Evolutionary conservation across 345 rosid species (phyloP), one percentile per base, ranked within the genome.

Genomic region (Boechera divaricarpa): DNA sequence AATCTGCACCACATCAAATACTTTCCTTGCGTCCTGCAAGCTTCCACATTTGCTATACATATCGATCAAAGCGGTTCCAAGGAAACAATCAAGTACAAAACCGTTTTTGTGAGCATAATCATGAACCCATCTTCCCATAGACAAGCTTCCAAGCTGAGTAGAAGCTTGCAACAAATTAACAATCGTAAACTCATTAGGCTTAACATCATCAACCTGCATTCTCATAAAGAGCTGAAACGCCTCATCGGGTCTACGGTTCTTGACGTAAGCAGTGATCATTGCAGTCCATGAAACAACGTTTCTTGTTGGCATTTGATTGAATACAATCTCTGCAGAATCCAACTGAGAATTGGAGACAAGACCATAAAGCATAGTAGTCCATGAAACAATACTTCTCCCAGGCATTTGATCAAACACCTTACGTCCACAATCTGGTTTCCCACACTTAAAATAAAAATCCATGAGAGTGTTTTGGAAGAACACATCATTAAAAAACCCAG

Each of bases 261-360:
- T 85, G 38, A 85, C 90, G 7, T 82, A 87, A 32, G 87, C 94
- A 61, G 86, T 73, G 58, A 91, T 89, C 86, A 91, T 86, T 5
- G 89, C 87, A 0, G 94, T 85, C 94, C 97, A 89, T 0, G 92
- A 86, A 53, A 89, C 90, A 31, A 89, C 90, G 75, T 89, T 91
- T 72, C 83, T 84, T 0, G 5, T 41, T n/a, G 88, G 87, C 91
- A 91, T 91, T 60, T 66, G 72, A 44, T 82, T 77, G 61, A 91
- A 91, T 39, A 82, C 66, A 24, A 10, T 32, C 15, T 80, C 81
- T 5, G 97, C 91, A 68, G 83, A 80, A 68, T 84, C 85, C 28
- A 86, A 44, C 5, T 86, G 79, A 8, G 83, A 83, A 21, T 75
- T 80, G 28, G 85, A 83, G 36, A 86, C 79, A 10, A 91, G 89